These are phyloP conservation scores for Leccinum sublutescens DNA, from an alignment of 768 basidiomycete species.

Conservation along the genomic window DNA sequence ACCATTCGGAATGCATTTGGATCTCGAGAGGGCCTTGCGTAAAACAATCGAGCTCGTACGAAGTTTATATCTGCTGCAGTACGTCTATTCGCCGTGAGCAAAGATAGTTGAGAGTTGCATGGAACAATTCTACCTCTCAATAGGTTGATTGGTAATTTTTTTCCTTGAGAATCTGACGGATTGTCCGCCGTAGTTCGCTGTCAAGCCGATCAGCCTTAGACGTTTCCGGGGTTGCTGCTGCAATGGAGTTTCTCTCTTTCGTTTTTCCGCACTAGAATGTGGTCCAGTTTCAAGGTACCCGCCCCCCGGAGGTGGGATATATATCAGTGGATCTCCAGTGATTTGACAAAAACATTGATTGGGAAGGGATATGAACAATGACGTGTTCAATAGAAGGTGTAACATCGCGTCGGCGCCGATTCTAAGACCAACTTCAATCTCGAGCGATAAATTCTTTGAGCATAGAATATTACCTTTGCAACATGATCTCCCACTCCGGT, in stretches of 20 bases:
- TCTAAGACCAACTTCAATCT: conserved; percentile 38
- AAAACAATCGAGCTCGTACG: conserved; percentile 61
- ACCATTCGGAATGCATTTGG: conserved; percentile 48
- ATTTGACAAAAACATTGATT: conserved; percentile 87
- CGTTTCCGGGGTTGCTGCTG: conserved; percentile 30
- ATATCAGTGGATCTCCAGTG: conserved; percentile 66
- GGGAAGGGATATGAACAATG: conserved; percentile 72
- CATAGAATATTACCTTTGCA: conserved; percentile 50
- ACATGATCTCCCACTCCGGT: conserved; percentile 63
- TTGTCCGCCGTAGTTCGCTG: conserved; percentile 3
- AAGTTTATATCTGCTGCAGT: conserved; percentile 53
- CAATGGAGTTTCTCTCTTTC: conserved; percentile 18
- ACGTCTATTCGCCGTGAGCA: conserved; percentile 28
- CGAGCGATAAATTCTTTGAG: background rate
- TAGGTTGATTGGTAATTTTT: conserved; percentile 6
- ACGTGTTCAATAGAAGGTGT: conserved; percentile 73
- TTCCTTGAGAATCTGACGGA: conserved; percentile 6
- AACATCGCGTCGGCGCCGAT: conserved; percentile 76
- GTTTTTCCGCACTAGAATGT: conserved; percentile 16
- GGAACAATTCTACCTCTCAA: conserved; percentile 20
- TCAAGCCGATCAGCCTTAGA: conserved; percentile 12
- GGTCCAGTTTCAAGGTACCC: conserved; percentile 12
- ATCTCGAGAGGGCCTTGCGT: conserved; percentile 56
- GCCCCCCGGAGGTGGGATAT: conserved; percentile 27
- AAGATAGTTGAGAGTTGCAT: background rate